Evolutionary conservation across 257 asterid species (phyloP).

Genomic region (Jaltomata sinuosa): DNA sequence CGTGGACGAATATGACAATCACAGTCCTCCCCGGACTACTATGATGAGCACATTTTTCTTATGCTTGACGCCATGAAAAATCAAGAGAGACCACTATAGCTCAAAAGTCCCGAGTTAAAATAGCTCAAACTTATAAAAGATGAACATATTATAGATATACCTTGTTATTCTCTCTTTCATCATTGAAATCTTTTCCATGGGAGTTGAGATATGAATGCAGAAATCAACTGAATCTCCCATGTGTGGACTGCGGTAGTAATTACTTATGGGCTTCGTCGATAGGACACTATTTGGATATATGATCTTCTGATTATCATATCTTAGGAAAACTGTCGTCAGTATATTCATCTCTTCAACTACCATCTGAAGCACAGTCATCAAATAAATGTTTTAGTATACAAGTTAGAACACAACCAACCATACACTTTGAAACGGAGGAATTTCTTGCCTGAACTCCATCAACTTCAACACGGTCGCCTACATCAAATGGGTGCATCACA

Average conservation of each 20-base stretch:
- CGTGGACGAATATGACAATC: background rate
- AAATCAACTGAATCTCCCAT: slow-evolving; percentile 88
- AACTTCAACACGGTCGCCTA: slow-evolving; percentile 89
- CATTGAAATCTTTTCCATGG: slow-evolving; percentile 50
- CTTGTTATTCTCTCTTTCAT: slow-evolving; percentile 72
- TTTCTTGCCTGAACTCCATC: slow-evolving; percentile 78
- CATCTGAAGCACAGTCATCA: slow-evolving; percentile 45
- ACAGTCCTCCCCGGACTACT: background rate
- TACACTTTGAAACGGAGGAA: background rate
- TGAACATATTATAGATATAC: slow-evolving; percentile 20
- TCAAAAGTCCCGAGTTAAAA: background rate
- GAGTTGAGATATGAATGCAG: slow-evolving; percentile 67
- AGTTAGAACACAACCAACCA: background rate
- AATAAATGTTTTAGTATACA: background rate
- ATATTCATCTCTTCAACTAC: slow-evolving; percentile 95
- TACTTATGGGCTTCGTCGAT: slow-evolving; percentile 64
- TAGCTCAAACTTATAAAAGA: no score
- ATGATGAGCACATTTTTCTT: background rate
- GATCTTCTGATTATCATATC: slow-evolving; percentile 69
- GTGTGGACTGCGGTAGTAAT: slow-evolving; percentile 86
- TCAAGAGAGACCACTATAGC: background rate
- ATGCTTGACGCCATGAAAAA: background rate
- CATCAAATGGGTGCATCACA: slow-evolving; percentile 96
- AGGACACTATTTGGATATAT: slow-evolving; percentile 70
- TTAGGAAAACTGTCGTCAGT: slow-evolving; percentile 66